Evolutionary conservation across 129 eudicot species (phyloP), one percentile per base, ranked within the genome.

Genomic region (Pseudognaphalium luteoalbum): DNA sequence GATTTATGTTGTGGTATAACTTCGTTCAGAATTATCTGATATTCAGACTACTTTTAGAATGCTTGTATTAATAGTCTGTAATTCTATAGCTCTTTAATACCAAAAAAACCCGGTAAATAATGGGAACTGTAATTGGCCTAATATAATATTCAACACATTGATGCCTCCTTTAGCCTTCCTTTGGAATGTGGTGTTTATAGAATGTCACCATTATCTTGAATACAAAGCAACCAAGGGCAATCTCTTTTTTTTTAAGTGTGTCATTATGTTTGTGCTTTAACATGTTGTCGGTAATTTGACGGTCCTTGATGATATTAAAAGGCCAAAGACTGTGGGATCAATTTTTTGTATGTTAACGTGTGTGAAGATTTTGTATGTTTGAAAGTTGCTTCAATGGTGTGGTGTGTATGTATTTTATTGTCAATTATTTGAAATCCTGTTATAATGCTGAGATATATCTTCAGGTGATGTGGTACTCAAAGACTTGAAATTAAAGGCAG

Each of bases 381-480:
- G 28, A 15, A 66, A 52, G 62, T 35, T 50, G 73, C 56, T 76
- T 51, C 66, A 62, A 50, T 75, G 35, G 64, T 68, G 42, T 22
- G 29, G 33, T 25, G 9, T 19, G 34, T 41, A 66, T 72, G 19
- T 54, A 56, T 41, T 25, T 14, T 25, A 58, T 39, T 52, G 67
- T 57, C 68, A 28, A 63, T 37, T 76, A 25, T 21, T 42, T 52
- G 29, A 76, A 70, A 69, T 67, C 14, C 44, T 72, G 71, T 66
- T 59, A 74, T 75, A 64, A 78, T 19, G 28, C 67, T 25, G 57
- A 28, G 50, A 47, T 52, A 66, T 62, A 62, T 44, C 68, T 80
- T 70, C 33, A 94, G 99, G 99, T 74, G 99, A 94, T 83, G 99
- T 94, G 81, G 97, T 94, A 56, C 96, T 94, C 56, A 94, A 86